Evolutionary conservation across 2,329 filamentous ascomycete genomes (phyloP), one percentile per base, ranked within the genome.

Genomic region (Torrubiellomyces zombiae): DNA sequence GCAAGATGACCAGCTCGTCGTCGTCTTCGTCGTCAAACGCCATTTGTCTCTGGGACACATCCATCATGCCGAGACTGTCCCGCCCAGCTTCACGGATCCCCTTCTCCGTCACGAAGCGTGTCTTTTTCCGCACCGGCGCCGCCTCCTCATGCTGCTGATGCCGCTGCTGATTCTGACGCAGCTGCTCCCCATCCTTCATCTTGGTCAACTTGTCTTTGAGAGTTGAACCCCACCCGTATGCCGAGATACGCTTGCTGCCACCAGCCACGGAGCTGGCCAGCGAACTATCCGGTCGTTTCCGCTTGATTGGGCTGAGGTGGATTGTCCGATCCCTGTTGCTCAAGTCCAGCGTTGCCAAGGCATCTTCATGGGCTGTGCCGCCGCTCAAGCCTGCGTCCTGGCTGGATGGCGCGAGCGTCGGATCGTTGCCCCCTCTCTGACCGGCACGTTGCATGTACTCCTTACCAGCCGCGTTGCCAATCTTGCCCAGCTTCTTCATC

Each of bases 41-140:
- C 17, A 53, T 40, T 39, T 43, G 47, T 27, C 48, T 37, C 24
- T 42, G 42, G 18, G 33, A 27, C 30, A 55, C 46, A 25, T 66
- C 63, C n/a, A 48, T 55, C n/a, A 48, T 55, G 7, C 73, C 71
- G 3, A 83, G 44, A 40, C 76, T 82, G 41, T 83, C 78, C 31
- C 76, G 59, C 1, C 78, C 78, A 4, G 78, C 77, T 48, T 81
- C 76, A 27, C 71, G 66, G 32, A 85, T 83, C 1, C 78, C 78
- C 44, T 75, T 79, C 20, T 72, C 70, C 14, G 78, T 81, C 20
- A 83, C 64, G 42, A 85, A 83, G n/a, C 77, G 60, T 25, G 77
- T 83, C 59, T 80, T 81, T 51, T 81, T 75, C 36, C 66, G 59
- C 16, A 69, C 60, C 0, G 67, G 67, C 41, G 44, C 42, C 16